Evolutionary conservation across 139 green algal genomes (phyloP), one percentile per base, ranked within the genome.

Genomic region (Tetraselmis chui): DNA sequence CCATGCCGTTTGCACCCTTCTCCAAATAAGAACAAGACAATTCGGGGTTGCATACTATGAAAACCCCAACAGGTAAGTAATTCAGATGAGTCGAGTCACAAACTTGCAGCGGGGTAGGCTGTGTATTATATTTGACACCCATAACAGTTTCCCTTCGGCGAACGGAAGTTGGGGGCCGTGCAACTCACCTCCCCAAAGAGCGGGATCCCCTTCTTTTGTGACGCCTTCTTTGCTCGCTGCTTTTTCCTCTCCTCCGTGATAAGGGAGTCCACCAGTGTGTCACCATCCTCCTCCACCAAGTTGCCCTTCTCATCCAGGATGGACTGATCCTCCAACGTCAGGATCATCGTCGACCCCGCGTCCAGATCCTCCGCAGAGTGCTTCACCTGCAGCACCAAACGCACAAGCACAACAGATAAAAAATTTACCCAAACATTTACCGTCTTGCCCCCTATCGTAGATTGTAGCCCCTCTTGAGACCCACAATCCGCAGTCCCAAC

Each of bases 181-280:
- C 45, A 5, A 5, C 45, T 5, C 45, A 67, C 45, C 45, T 97
- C 93, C 76, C 93, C 91, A 88, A 91, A 97, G 78, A 95, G 89
- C 29, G 92, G 90, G 86, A 94, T 91, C 78, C 87, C 89, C 80
- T 88, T 83, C 86, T 95, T 94, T 58, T 85, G 89, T 0, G 92
- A 80, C 26, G 88, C 93, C 28, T 87, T 83, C 1, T 84, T 82
- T 1, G 93, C 94, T 87, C 94, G 94, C 1, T 86, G 80, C 1
- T 93, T 88, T 82, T 91, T 83, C 81, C 89, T 91, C 45, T 96
- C 86, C 91, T 98, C 92, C 25, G 89, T 67, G 45, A 90, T 79
- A 27, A 92, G 85, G 27, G 95, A 89, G 85, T 98, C 94, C 81
- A 97, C 93, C 81, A 98, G 87, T 86, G 88, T 83, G 78, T 94